phyloP scores from a whole-genome alignment of 176 grass and related monocot species.

The Rhynchospora breviuscula region DNA sequence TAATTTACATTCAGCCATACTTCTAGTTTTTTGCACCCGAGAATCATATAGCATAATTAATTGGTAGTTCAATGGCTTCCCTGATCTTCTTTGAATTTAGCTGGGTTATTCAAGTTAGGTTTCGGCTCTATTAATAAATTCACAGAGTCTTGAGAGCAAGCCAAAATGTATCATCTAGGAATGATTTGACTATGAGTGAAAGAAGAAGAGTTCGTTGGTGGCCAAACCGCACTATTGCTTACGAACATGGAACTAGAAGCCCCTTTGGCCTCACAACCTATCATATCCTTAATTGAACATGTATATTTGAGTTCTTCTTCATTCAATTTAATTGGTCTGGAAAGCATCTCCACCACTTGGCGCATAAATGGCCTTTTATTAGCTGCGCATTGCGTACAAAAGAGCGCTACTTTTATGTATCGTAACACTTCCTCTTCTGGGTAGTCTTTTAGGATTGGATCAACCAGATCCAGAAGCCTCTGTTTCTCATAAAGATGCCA shows the following conservation, averaged over 20 bases:
- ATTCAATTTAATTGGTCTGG: conserved; percentile 5
- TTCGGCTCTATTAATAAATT: not conserved
- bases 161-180: not conserved
- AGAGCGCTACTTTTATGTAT: conserved; percentile 36
- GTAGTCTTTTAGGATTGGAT: conserved; percentile 15
- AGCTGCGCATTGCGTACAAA: conserved; percentile 35
- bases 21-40: not conserved
- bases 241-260: not conserved
- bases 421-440: conserved; percentile 18
- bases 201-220: not conserved
- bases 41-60: not conserved
- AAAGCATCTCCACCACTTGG: conserved; percentile 40
- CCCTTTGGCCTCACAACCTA: not conserved
- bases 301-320: conserved; percentile 28
- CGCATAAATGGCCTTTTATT: conserved; percentile 28
- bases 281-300: conserved; percentile 9
- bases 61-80: not conserved
- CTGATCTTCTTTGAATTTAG: not conserved
- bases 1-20: not conserved
- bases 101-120: not conserved
- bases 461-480: conserved; percentile 31
- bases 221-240: not conserved
- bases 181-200: not conserved
- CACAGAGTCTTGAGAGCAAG: not conserved
- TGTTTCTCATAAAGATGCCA: conserved; percentile 35